Evolutionary conservation across 306 rosid genomes (phyloP).

Genomic region (Sophora flavescens): DNA sequence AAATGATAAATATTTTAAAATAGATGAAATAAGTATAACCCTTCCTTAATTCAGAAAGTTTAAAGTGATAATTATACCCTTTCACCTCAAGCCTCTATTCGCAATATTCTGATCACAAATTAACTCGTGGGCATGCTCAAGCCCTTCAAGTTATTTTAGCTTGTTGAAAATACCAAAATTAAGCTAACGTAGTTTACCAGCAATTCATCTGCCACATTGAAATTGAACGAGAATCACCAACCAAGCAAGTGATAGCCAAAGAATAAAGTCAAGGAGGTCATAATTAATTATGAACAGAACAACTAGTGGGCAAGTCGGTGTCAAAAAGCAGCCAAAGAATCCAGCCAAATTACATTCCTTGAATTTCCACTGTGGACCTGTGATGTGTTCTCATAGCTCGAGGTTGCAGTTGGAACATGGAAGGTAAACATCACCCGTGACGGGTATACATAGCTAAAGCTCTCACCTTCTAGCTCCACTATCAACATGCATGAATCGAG

Average conservation of each 20-base stretch:
- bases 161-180: background rate
- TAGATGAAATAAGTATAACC: too few relatives aligned
- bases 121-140: background rate
- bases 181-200: background rate
- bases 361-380: slow-evolving; percentile 49
- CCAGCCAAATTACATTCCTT: slow-evolving; percentile 9
- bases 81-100: background rate
- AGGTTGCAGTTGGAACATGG: slow-evolving; percentile 46
- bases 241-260: slow-evolving; percentile 26
- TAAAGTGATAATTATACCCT: background rate
- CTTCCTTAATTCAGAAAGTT: background rate
- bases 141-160: background rate
- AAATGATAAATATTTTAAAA: too few relatives aligned
- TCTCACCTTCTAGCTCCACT: slow-evolving; percentile 35
- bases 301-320: slow-evolving; percentile 46
- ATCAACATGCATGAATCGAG: background rate
- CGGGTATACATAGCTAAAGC: slow-evolving; percentile 18
- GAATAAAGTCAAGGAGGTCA: slow-evolving; percentile 24
- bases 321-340: slow-evolving; percentile 45
- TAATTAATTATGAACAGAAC: slow-evolving; percentile 28
- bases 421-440: slow-evolving; percentile 51
- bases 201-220: slow-evolving; percentile 15
- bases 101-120: background rate
- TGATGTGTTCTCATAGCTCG: slow-evolving; percentile 38
- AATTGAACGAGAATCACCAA: slow-evolving; percentile 9